A percentile compares a stretch with the other conserved stretches of the same genome.
Conservation (phyloP, 352 stramenopile genomes). For the Elongisporangium undulatum region DNA sequence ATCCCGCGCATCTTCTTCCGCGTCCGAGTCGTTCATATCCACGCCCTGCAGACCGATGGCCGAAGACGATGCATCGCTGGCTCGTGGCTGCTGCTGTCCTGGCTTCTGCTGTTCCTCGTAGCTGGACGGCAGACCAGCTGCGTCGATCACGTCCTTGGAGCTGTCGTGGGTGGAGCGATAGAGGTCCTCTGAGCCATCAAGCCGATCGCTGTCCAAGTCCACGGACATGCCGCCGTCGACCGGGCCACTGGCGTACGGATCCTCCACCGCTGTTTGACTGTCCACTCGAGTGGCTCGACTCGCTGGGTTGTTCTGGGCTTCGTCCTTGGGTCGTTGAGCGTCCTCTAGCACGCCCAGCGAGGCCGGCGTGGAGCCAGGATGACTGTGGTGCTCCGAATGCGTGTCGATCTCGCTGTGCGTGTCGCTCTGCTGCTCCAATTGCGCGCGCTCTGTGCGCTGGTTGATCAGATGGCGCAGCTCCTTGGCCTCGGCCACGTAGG, state of each 20-base stretch:
- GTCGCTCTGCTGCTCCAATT: constrained; percentile 18
- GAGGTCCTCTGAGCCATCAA: background rate
- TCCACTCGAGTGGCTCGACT: background rate
- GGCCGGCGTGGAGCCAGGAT: background rate
- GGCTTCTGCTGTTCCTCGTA: background rate
- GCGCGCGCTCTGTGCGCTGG: constrained; percentile 29
- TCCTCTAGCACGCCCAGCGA: background rate
- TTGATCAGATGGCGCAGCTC: constrained; percentile 43
- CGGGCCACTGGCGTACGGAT: background rate
- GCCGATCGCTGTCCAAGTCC: background rate
- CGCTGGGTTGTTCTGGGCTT: background rate
- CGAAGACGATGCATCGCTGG: background rate
- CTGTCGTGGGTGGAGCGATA: background rate
- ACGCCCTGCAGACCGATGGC: background rate
- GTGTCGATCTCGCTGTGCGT: constrained; percentile 26
- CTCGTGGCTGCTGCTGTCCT: background rate
- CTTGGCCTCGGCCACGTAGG: constrained; percentile 51
- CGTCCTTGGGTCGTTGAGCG: background rate
- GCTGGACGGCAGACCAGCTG: background rate
- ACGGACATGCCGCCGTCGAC: background rate
- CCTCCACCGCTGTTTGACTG: background rate
- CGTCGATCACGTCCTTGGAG: background rate
- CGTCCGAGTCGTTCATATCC: constrained; percentile 1
- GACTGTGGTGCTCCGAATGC: background rate
- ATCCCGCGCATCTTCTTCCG: constrained; percentile 12